Evolutionary conservation across 352 stramenopile genomes (phyloP), one percentile per base, ranked within the genome.

Genomic region (Phytophthora quininea): DNA sequence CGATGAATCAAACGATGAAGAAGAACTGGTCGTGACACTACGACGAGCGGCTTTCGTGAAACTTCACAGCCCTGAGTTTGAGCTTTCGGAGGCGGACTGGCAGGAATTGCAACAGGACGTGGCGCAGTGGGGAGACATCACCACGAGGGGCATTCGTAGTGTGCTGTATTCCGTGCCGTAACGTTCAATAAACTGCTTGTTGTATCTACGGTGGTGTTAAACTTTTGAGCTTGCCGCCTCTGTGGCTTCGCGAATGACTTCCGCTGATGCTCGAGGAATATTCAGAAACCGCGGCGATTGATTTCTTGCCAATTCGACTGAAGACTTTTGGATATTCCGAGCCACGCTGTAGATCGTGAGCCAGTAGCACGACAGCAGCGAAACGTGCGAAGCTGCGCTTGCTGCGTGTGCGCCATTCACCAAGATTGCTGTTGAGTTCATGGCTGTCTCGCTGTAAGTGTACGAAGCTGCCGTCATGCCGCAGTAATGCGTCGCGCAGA

Each of bases 401-500:
- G 54, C 54, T 1, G 76, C 67, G 1, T 51, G n/a, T 2, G 35
- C 35, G 5, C 73, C 76, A 12, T 68, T 35, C 14, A 84, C 24
- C 15, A 81, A 15, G 40, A 79, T 57, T 8, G 30, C 30, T 2
- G 60, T 60, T 15, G 5, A 50, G 4, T 72, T 40, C n/a, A 8
- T 49, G 9, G 3, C 3, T 24, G 15, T 29, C 29, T 49, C 29
- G 27, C 37, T 53, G 47, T 38, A 19, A 37, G 47, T 37, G 30
- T 53, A 53, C 7, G 27, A 24, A 19, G 47, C 47, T 38, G 47
- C 47, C 0, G 53, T 58, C 75, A 84, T 82, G 49, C 73, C 70
- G 0, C 50, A 58, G 54, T 82, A 82, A 54, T 86, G 69, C 29
- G 73, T 84, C 27, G 73, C 75, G 27, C 69, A 82, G 4, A 86